These are phyloP conservation scores for Acacia acuminata DNA, from an alignment of 306 rosid species.

Conservation along the genomic window DNA sequence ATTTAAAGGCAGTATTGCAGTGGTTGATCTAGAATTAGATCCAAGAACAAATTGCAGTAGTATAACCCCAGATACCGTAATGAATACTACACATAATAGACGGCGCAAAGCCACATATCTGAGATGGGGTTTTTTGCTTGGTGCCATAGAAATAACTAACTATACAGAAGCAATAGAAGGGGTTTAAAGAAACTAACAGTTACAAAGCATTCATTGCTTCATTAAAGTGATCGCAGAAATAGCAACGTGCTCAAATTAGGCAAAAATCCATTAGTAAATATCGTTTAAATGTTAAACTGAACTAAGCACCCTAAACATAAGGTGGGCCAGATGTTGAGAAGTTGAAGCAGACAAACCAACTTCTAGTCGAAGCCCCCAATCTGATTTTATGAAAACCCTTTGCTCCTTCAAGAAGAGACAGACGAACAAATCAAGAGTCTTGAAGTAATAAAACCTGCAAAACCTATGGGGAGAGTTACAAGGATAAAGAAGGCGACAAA, in stretches of 20 bases:
- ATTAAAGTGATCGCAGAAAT: slow-evolving; percentile 17
- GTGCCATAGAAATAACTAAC: slow-evolving; percentile 46
- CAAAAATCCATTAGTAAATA: slow-evolving; percentile 15
- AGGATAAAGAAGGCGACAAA: not conserved
- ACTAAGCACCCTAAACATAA: slow-evolving; percentile 47
- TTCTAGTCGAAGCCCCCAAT: slow-evolving; percentile 25
- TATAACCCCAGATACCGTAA: slow-evolving; percentile 64
- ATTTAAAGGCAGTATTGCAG: slow-evolving; percentile 18
- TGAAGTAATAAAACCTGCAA: slow-evolving; percentile 21
- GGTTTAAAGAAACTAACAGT: slow-evolving; percentile 22
- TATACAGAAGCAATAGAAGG: slow-evolving; percentile 25
- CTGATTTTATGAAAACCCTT: slow-evolving; percentile 29
- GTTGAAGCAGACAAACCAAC: slow-evolving; percentile 42
- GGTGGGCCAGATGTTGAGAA: slow-evolving; percentile 31
- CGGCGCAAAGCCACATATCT: slow-evolving; percentile 69
- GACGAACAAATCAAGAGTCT: slow-evolving; percentile 15
- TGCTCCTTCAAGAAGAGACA: slow-evolving; percentile 28
- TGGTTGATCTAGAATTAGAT: slow-evolving; percentile 47
- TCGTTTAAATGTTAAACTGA: slow-evolving; percentile 17
- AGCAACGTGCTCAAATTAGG: not conserved
- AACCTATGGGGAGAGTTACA: slow-evolving; percentile 21
- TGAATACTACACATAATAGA: slow-evolving; percentile 53
- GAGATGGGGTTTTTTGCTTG: slow-evolving; percentile 55
- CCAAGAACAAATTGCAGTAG: slow-evolving; percentile 56
- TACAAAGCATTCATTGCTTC: slow-evolving; percentile 33